A percentile compares a stretch with the other conserved stretches of the same genome.
These are phyloP conservation scores for Colletotrichum sojae DNA, from an alignment of 2,329 filamentous ascomycete species.

Conservation along the genomic window DNA sequence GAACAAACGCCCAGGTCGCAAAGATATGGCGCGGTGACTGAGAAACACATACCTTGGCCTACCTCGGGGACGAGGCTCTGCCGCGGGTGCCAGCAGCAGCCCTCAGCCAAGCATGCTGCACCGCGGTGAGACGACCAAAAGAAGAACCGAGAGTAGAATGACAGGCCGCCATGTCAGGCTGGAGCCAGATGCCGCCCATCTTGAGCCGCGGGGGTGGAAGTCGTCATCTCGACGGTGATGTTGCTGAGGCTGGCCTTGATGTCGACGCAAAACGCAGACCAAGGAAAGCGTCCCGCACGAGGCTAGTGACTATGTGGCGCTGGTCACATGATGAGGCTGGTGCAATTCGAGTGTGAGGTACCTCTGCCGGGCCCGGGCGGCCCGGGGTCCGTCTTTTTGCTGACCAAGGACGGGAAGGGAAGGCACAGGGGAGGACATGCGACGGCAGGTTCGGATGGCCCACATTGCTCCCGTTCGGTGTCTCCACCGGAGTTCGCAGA, in stretches of 20 bases:
- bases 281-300: constrained; percentile 41
- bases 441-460: neutral
- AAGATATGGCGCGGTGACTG: neutral
- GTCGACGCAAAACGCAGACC: constrained; percentile 40
- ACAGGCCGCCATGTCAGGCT: neutral
- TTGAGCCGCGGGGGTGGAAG: constrained; percentile 20
- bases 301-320: constrained; percentile 30
- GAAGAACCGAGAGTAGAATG: neutral
- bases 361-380: neutral
- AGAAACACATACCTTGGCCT: constrained; percentile 39
- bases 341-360: no score
- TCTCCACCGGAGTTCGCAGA: neutral
- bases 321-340: constrained; percentile 29
- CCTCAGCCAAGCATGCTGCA: constrained; percentile 24
- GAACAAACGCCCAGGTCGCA: constrained; percentile 2
- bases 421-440: neutral
- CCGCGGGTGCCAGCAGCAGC: constrained; percentile 36
- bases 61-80: constrained; percentile 38
- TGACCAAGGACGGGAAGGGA: neutral
- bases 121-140: neutral
- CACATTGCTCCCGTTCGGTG: neutral
- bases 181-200: constrained; percentile 14
- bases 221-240: constrained; percentile 31
- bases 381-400: no score
- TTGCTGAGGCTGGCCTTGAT: constrained; percentile 39